These are phyloP conservation scores for Neonothopanus nambi DNA, from an alignment of 1,284 basidiomycete genomes.

Conservation along the genomic window DNA sequence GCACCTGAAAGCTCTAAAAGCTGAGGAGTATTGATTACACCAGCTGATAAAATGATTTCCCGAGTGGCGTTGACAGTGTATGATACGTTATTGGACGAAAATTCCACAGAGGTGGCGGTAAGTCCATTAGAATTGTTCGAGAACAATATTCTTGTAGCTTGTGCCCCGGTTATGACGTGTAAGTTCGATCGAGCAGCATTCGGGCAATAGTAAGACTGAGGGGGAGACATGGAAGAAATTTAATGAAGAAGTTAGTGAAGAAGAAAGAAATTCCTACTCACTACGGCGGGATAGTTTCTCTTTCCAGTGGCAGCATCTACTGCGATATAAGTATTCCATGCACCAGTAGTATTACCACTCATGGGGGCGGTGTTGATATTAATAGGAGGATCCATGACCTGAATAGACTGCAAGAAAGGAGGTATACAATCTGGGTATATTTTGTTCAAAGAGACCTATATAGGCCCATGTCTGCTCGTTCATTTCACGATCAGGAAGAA, in stretches of 20 bases:
- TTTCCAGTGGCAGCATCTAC: conserved; percentile 6
- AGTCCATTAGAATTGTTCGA: background rate
- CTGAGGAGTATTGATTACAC: conserved; percentile 24
- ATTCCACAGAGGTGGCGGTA: conserved; percentile 14
- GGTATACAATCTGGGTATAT: background rate
- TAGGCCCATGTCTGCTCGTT: no score
- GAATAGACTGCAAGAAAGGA: background rate
- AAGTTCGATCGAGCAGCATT: conserved; percentile 10
- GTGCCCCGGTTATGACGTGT: conserved; percentile 14
- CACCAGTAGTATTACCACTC: conserved; percentile 2
- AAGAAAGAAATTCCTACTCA: no score
- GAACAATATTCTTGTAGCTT: background rate
- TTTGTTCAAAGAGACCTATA: background rate
- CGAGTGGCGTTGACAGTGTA: conserved; percentile 15
- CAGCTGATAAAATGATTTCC: conserved; percentile 28
- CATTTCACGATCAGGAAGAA: background rate
- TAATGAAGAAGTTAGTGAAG: no score
- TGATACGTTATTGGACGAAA: conserved; percentile 1
- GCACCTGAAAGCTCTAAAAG: conserved; percentile 32
- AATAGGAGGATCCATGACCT: conserved; percentile 1
- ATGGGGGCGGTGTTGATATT: conserved; percentile 1
- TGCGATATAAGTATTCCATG: conserved; percentile 2
- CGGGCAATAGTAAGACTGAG: conserved; percentile 6
- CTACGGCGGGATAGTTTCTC: conserved; percentile 2
- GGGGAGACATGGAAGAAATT: conserved; percentile 1